Evolutionary conservation across 2,329 filamentous ascomycete species (phyloP), one percentile per base, ranked within the genome.

Genomic region (Akanthomyces lecanii): DNA sequence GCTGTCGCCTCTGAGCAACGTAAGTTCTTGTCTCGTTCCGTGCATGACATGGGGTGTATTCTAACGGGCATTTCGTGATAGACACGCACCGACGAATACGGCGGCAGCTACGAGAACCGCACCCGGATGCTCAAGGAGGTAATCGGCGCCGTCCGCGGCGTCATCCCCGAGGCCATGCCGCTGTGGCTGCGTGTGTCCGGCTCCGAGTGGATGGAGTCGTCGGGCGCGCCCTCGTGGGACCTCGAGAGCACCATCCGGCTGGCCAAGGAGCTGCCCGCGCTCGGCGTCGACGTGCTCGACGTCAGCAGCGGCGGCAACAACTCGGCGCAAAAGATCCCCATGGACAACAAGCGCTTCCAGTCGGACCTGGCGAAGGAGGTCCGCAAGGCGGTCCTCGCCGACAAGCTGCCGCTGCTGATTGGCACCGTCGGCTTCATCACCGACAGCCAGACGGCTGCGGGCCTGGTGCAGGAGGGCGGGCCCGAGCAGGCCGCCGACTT

Each of bases 241-340:
- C 69, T 88, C n/a, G 82, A 88, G 50, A 83, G 92, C 67, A 73
- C 68, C 61, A 74, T 74, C 62, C 67, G 65, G 23, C 68, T 76
- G n/a, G 89, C 91, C 16, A 82, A 84, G 71, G 78, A 89, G 11
- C 82, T 97, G 1, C 89, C 90, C 0, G 84, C 82, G 0, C 79
- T 82, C 14, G 93, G 93, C 36, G 83, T 97, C 50, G 93, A 97
- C 72, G 78, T 96, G 18, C 81, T 97, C 36, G 93, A 97, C 73
- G 85, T 96, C 63, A 92, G 88, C 68, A 88, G 87, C 1, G 91
- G 87, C 40, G 93, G 90, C 45, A 89, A 90, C 72, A 83, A 86
- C 71, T 74, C 79, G 42, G 73, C 75, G 51, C 87, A 90, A 71
- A 79, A 86, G 71, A 85, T 91, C 66, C 75, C 83, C 23, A 69